These are phyloP conservation scores for Avicennia marina DNA, from an alignment of 257 asterid genomes.

Conservation along the genomic window DNA sequence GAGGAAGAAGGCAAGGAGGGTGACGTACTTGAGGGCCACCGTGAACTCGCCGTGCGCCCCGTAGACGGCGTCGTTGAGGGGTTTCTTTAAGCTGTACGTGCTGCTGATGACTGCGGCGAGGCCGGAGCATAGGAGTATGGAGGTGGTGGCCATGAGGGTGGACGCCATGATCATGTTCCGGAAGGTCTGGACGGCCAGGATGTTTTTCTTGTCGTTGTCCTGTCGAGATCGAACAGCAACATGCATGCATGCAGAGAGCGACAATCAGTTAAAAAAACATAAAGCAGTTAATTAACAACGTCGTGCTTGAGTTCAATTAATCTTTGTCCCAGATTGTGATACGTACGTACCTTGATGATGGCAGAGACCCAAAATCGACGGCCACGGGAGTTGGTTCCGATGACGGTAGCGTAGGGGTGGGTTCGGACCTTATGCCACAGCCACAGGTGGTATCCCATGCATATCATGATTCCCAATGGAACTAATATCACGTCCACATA, in stretches of 20 bases:
- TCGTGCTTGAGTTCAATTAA: too few species aligned
- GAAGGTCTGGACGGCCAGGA: conserved; percentile 61
- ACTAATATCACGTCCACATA: conserved; percentile 48
- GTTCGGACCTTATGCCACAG: conserved; percentile 49
- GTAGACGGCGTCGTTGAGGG: conserved; percentile 46
- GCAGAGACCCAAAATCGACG: conserved; percentile 60
- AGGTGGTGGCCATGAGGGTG: conserved; percentile 66
- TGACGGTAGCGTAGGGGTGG: conserved; percentile 45
- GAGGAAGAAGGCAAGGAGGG: conserved; percentile 42
- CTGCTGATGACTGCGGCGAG: conserved; percentile 72
- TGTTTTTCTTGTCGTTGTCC: conserved; percentile 72
- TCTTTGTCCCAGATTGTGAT: too few species aligned
- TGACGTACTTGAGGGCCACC: conserved; percentile 54
- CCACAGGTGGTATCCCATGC: conserved; percentile 51
- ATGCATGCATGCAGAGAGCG: too few species aligned
- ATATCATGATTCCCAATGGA: conserved; percentile 37
- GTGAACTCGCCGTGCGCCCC: conserved; percentile 73
- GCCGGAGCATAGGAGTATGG: conserved; percentile 57
- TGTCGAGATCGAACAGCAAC: too few species aligned
- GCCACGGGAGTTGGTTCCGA: conserved; percentile 50
- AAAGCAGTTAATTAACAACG: too few species aligned
- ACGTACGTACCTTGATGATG: conserved; percentile 56
- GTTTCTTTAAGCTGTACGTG: conserved; percentile 57
- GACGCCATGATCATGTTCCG: conserved; percentile 71
- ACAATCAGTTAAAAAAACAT: too few species aligned